Evolutionary conservation across 2,329 filamentous ascomycete genomes (phyloP).

Genomic region (Fusarium algeriense): DNA sequence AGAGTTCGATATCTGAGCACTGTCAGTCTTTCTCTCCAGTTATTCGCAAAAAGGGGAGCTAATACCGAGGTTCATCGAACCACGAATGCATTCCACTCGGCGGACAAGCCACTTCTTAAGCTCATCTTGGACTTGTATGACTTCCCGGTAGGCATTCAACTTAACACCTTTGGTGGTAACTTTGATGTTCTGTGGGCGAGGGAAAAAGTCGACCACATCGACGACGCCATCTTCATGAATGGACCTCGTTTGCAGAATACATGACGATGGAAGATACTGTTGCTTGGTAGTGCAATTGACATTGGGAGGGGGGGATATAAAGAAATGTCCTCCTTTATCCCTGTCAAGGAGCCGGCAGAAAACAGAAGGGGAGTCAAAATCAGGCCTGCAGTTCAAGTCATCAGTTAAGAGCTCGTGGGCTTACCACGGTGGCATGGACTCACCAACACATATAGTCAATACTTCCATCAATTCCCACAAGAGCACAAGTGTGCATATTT

Average conservation of each 20-base stretch:
- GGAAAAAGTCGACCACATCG: constrained; percentile 81
- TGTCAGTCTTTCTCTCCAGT: constrained; percentile 2
- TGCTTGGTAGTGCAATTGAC: constrained; percentile 77
- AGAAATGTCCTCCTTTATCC: constrained; percentile 79
- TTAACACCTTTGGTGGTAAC: constrained; percentile 62
- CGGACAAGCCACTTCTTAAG: constrained; percentile 79
- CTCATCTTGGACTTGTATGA: constrained; percentile 67
- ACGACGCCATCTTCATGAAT: constrained; percentile 81
- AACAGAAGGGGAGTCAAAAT: constrained; percentile 81
- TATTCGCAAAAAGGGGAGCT: background rate
- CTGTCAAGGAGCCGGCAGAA: constrained; percentile 82
- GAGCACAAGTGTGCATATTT: constrained; percentile 82
- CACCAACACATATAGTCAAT: constrained; percentile 84
- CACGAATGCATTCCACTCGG: constrained; percentile 79
- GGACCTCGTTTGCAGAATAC: constrained; percentile 82
- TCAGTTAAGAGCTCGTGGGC: background rate
- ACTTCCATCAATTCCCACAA: constrained; percentile 80
- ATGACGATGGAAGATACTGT: constrained; percentile 80
- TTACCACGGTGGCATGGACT: constrained; percentile 39
- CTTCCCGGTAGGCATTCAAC: constrained; percentile 67
- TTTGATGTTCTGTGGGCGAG: constrained; percentile 71
- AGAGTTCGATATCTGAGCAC: constrained; percentile 73
- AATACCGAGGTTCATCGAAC: constrained; percentile 70
- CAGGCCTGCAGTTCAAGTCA: constrained; percentile 66
- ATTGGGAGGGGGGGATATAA: constrained; percentile 67